Percentiles rank a stretch among this genome's conserved stretches.
These are phyloP conservation scores for Avena atlantica DNA, from an alignment of 176 grass and related monocot genomes.

Conservation along the genomic window DNA sequence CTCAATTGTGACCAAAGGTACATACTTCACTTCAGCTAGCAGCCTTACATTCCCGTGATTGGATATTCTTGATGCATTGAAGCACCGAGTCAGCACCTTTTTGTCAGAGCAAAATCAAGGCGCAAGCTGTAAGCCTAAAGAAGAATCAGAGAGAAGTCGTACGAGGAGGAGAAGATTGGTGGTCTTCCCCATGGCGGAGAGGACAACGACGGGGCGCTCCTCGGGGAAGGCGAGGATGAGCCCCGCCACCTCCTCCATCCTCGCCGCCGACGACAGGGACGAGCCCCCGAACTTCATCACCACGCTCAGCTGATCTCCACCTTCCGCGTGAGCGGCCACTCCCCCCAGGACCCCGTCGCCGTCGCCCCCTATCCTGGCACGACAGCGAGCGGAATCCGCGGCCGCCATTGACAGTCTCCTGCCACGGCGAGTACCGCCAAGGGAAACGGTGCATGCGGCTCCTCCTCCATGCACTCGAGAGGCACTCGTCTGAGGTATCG, in stretches of 20 bases:
- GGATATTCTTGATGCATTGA: conserved; percentile 38
- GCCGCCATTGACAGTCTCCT: conserved; percentile 31
- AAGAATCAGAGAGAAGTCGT: conserved; percentile 2
- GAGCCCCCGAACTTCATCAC: conserved; percentile 99
- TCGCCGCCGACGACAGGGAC: conserved; percentile 67
- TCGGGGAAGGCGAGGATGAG: conserved; percentile 85
- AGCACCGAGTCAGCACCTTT: conserved; percentile 4
- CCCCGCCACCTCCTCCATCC: conserved; percentile 78
- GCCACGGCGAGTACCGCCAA: neutral
- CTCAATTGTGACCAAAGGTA: neutral
- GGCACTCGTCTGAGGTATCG: conserved; percentile 15
- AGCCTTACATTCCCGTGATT: neutral
- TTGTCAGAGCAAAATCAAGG: conserved; percentile 21
- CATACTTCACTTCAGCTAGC: neutral
- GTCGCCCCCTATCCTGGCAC: conserved; percentile 22
- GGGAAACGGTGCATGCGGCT: neutral
- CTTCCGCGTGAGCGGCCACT: neutral
- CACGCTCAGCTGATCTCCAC: conserved; percentile 62
- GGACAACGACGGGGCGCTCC: conserved; percentile 84
- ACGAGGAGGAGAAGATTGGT: conserved; percentile 85
- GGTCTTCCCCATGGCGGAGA: conserved; percentile 97
- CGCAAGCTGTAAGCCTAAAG: neutral
- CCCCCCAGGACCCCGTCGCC: conserved; percentile 34
- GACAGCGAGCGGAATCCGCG: conserved; percentile 27
- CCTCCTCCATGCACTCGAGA: neutral